phyloP scores from a whole-genome alignment of 768 basidiomycete genomes.

The Kwoniella shandongensis region DNA sequence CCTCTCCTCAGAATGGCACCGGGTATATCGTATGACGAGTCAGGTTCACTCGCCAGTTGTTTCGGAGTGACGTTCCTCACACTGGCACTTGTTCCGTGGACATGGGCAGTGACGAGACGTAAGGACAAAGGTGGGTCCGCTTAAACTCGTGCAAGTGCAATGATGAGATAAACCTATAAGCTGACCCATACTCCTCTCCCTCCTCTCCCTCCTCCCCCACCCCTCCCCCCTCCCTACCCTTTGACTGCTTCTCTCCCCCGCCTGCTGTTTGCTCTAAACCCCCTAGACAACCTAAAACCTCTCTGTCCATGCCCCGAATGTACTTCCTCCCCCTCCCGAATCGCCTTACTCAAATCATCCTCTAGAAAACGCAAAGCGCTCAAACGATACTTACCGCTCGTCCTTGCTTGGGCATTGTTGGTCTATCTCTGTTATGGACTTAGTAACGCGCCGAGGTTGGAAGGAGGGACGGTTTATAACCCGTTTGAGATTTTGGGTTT shows the following conservation, averaged over 20 bases:
- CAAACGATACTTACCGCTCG: conserved; percentile 62
- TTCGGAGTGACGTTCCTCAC: conserved; percentile 87
- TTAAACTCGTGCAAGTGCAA: not conserved
- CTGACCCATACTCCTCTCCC: no score
- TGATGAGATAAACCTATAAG: no score
- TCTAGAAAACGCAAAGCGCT: conserved; percentile 27
- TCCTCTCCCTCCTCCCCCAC: no score
- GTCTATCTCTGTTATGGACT: conserved; percentile 69
- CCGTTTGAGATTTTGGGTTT: conserved; percentile 92
- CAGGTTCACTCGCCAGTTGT: conserved; percentile 59
- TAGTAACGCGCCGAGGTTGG: conserved; percentile 57
- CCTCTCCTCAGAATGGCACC: no score
- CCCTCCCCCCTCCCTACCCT: conserved; percentile 56
- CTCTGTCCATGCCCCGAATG: conserved; percentile 59
- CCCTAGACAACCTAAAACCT: conserved; percentile 60
- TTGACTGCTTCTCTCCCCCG: no score
- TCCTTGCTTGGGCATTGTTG: conserved; percentile 73
- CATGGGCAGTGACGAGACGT: conserved; percentile 45
- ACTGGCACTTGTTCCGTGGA: conserved; percentile 76
- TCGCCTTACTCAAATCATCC: conserved; percentile 59
- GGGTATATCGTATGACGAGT: conserved; percentile 55
- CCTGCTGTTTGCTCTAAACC: not conserved
- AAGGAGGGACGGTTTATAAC: conserved; percentile 74
- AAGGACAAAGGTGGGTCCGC: conserved; percentile 58
- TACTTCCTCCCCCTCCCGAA: conserved; percentile 55